Evolutionary conservation across 257 asterid genomes (phyloP), one percentile per base, ranked within the genome.

Genomic region (Salvia miltiorrhiza): DNA sequence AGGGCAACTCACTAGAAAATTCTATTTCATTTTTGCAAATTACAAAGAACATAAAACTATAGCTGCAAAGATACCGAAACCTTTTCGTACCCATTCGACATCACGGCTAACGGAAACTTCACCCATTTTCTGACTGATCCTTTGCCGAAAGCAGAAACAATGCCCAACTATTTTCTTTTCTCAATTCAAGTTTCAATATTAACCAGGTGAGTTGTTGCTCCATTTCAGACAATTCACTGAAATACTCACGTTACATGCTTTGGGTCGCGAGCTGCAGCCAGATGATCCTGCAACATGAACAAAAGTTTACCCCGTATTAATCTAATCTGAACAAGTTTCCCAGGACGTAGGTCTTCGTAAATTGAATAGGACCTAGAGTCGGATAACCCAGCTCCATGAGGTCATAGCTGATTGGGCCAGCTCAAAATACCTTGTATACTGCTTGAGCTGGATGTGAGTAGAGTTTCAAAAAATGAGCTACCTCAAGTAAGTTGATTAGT

Each of bases 231-330:
- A 17, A 26, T 63, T 68, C 56, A 65, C 17, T 21, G 12, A 67
- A 16, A 30, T 26, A 14, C 69, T 87, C 87, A 93, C 77, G 70
- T 62, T 71, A 87, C 83, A 58, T 85, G 89, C 76, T 84, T 93
- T 1, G 88, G 80, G 72, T 87, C 97, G 69, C 97, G 98, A 75
- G 95, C 92, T 52, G 96, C 87, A 12, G 95, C 89, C 77, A 93
- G 73, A 84, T 93, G 98, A 84, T 88, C 97, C 98, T 93, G 90
- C 81, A 83, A 77, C 50, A 69, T 44, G 60, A 69, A 65, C 67
- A 70, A 47, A 48, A 35, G 12, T 11, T 53, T 43, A 28, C 14
- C 19, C 20, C 17, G 50, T 23, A 50, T 41, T 9, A 8, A 28
- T 53, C 44, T 8, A 32, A 41, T 67, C 6, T 24, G 5, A 14